Percentiles rank a stretch among this genome's conserved stretches.
phyloP scores from a whole-genome alignment of 2,329 filamentous ascomycete species.

The Aspergillus alliaceus region DNA sequence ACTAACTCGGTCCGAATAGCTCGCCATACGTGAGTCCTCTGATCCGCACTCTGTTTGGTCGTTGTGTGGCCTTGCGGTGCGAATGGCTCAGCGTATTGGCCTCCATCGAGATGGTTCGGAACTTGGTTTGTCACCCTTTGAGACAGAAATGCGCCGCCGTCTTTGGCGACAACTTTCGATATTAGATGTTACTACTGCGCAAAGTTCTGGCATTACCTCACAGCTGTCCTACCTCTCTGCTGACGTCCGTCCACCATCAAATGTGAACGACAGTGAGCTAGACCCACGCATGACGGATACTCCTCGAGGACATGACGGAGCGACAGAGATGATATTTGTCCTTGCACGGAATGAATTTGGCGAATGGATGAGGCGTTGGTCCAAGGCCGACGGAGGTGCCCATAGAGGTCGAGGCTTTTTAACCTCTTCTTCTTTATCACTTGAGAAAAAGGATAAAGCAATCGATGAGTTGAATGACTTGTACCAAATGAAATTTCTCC shows the following conservation, averaged over 20 bases:
- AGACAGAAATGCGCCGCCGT: slow-evolving; percentile 41
- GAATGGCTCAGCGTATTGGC: slow-evolving; percentile 51
- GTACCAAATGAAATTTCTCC: slow-evolving; percentile 38
- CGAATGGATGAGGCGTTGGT: slow-evolving; percentile 25
- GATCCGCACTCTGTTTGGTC: slow-evolving; percentile 55
- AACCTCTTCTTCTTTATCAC: slow-evolving; percentile 17
- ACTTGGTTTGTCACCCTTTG: slow-evolving; percentile 48
- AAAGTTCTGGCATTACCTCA: slow-evolving; percentile 1
- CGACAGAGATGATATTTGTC: slow-evolving; percentile 49
- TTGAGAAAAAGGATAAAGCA: slow-evolving; percentile 23
- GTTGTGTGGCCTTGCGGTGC: slow-evolving; percentile 47
- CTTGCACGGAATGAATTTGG: slow-evolving; percentile 36
- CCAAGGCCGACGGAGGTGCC: slow-evolving; percentile 10
- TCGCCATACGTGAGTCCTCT: slow-evolving; percentile 37
- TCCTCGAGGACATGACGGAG: slow-evolving; percentile 41
- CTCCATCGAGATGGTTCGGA: slow-evolving; percentile 50
- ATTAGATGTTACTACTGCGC: slow-evolving; percentile 20
- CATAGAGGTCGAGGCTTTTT: slow-evolving; percentile 24
- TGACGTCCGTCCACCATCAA: slow-evolving; percentile 42
- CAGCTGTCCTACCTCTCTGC: slow-evolving; percentile 2
- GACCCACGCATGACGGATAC: slow-evolving; percentile 45
- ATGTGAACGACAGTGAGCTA: slow-evolving; percentile 41
- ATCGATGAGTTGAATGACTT: slow-evolving; percentile 37
- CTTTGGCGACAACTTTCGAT: slow-evolving; percentile 31
- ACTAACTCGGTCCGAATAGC: slow-evolving; percentile 1